Base-by-base conservation (phyloP, 1,284 basidiomycete species). In the Somion occarium region DNA sequence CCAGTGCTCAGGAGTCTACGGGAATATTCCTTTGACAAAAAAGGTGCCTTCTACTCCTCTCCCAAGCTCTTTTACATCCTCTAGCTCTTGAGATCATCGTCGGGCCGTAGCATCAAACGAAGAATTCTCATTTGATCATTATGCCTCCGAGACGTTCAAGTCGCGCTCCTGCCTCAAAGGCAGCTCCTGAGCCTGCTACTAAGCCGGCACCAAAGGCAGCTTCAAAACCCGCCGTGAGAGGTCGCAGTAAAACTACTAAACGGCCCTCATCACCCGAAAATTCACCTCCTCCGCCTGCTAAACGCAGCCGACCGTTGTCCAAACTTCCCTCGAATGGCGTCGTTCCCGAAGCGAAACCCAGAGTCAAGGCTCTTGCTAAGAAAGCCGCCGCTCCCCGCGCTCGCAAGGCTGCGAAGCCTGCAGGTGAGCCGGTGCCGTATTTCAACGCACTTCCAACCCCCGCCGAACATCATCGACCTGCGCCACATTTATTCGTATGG, bases 401-500 rank as follows among this genome's bases (percentile, higher is more conserved):
- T 38, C 53, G 46, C 52, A 69, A 53, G 61, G 63, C 55, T 39
- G 12, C 42, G 11, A 45, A 38, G 13, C 43, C 27, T 3, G 42
- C 34, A 3, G 15, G 7, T 15, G 30, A 34, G 15, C 30, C 30
- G 15, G 30, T 34, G 30, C 15, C 30, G 7, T 34, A 34, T 34
- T 77, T 84, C 59, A 86, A 85, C 56, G 67, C 79, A 3, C 71
- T 87, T 1, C 84, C 83, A 11, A 69, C 71, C 12, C 73, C 79
- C 24, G 74, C 76, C 11, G 61, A 68, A 45, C 76, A 76, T 49
- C 13, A 47, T 11, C 74, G 83, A 45, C 85, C 85, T 18, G 69
- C 79, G 30, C 74, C 80, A 20, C 74, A 82, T 39, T 71, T 91
- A 11, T 91, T 91, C 57, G 83, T 81, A 3, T 94, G 88, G 81